Percentiles rank a stretch among this genome's conserved stretches.
These are phyloP conservation scores for Erythrobasidium hasegawianum DNA, from an alignment of 1,284 basidiomycete species.

Conservation along the genomic window DNA sequence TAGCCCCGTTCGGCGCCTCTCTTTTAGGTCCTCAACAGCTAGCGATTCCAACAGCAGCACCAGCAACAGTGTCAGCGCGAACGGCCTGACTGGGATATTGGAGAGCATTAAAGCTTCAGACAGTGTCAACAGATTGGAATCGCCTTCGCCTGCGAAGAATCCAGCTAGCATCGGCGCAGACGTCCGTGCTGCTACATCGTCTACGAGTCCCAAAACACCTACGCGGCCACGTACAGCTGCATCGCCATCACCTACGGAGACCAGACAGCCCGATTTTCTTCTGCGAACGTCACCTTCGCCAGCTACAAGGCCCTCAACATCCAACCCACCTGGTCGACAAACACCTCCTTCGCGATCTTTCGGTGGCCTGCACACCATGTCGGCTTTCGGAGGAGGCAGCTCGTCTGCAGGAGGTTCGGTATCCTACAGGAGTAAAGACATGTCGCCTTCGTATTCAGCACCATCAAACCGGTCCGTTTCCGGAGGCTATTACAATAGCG, in stretches of 20 bases:
- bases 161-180: too few relatives aligned
- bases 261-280: neutral
- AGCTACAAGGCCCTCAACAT: neutral
- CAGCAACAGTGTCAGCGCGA: neutral
- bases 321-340: neutral
- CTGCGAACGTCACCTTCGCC: neutral
- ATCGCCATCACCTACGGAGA: too few relatives aligned
- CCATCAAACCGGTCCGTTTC: neutral
- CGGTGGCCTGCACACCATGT: neutral
- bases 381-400: neutral
- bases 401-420: neutral
- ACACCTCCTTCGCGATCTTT: neutral
- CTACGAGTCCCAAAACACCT: too few relatives aligned
- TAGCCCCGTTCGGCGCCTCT: neutral
- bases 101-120: too few relatives aligned
- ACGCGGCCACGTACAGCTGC: too few relatives aligned
- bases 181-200: too few relatives aligned
- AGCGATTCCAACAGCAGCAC: neutral
- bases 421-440: neutral
- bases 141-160: too few relatives aligned
- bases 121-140: too few relatives aligned
- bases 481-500: neutral
- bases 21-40: neutral
- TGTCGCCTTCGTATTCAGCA: slow-evolving; percentile 1
- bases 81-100: too few relatives aligned